phyloP scores from a whole-genome alignment of 441 rosid genomes.

The Corymbia calophylla region DNA sequence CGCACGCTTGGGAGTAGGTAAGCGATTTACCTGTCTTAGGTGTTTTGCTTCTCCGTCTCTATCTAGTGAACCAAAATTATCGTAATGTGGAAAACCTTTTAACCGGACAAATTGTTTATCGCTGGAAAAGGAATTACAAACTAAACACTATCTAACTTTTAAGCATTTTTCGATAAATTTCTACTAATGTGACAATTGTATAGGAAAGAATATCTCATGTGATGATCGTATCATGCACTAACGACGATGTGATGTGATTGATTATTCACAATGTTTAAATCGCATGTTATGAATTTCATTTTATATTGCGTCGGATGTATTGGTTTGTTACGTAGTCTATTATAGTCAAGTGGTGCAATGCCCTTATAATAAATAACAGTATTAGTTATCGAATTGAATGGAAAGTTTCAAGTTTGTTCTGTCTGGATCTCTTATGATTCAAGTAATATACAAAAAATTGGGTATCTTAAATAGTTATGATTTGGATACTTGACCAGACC shows the following conservation, averaged over 20 bases:
- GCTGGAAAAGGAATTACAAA: not conserved
- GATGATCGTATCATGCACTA: not conserved
- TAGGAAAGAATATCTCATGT: not conserved
- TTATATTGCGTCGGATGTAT: accelerated
- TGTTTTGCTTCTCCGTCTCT: not conserved
- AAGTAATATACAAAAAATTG: no score
- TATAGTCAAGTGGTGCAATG: accelerated
- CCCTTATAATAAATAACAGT: no score
- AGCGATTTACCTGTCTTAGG: accelerated
- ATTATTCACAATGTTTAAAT: not conserved
- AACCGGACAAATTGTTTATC: not conserved
- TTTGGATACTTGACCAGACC: no score
- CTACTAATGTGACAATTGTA: not conserved
- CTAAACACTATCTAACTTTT: not conserved
- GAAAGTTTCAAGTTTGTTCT: no score
- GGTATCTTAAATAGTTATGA: no score
- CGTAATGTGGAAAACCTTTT: not conserved
- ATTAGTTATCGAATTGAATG: no score
- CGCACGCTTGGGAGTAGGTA: not conserved
- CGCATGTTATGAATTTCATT: accelerated
- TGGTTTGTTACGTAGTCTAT: not conserved
- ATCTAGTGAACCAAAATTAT: not conserved
- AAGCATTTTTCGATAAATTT: not conserved
- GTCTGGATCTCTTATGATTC: no score
- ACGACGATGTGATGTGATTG: not conserved